Evolutionary conservation across 768 basidiomycete species (phyloP), one percentile per base, ranked within the genome.

Genomic region (Suillus subluteus): DNA sequence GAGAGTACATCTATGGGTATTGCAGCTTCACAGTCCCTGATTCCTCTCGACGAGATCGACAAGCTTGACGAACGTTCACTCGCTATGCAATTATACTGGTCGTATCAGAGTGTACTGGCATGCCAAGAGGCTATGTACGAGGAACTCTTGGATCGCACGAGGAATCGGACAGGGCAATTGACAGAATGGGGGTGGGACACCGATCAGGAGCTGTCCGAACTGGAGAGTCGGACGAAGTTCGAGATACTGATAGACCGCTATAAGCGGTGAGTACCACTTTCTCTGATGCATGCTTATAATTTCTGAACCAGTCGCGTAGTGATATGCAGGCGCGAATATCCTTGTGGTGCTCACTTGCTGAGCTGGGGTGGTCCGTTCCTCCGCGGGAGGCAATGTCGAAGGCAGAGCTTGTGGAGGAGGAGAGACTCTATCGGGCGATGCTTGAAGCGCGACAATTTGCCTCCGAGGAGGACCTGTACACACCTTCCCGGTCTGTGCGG

Each of bases 81-180:
- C 37, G 88, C 89, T 0, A 89, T 91, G 88, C 90, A 91, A 65
- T 82, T 91, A 4, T 87, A 89, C 70, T 81, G 83, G 67, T 84
- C 86, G n/a, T 90, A 85, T 67, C 84, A 87, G 69, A 75, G 78
- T 23, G 86, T 91, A 9, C 73, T 90, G 15, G 88, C 87, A 15
- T 89, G 88, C 69, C 85, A 88, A 74, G 90, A 91, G 72, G 85
- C 88, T 37, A 90, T 91, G 88, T 91, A 90, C 89, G 90, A 91
- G 67, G 89, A 90, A 64, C 80, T 91, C 59, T 84, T 84, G 69
- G 85, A 88, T 67, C 83, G 86, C 67, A 81, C 89, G 75, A 80
- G 86, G 62, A 89, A 89, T 70, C 79, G 83, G 63, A 83, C 81
- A 56, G 80, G 82, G 7, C 83, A 87, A 66, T 76, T 91, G 35